Evolutionary conservation across 163 green algal species (phyloP), one percentile per base, ranked within the genome.

Genomic region (Scenedesmus sp.): DNA sequence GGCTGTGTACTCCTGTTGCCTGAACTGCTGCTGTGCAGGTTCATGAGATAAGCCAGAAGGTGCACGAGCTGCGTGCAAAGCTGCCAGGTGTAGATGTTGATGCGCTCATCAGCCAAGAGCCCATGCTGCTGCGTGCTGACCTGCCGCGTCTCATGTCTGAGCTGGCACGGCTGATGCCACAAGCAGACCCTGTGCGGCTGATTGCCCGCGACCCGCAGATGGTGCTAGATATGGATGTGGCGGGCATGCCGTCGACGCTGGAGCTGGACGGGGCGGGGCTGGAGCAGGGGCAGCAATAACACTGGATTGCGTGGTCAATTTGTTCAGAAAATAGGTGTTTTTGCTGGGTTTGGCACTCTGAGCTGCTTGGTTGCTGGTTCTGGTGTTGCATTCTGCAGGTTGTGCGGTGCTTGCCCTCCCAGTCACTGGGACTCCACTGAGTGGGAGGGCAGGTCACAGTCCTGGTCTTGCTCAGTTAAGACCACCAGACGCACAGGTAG

Each of bases 1-100:
- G n/a, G 20, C 22, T 70, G 56, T 5, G 22, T 6, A 10, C 6
- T 10, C 33, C 30, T n/a, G 70, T 12, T 42, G n/a, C 0, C 24
- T 42, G 22, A 16, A n/a, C 13, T 15, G 33, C 35, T 51, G 33
- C 72, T 43, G 43, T 85, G 73, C 76, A 91, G 86, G 73, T 91
- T 3, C 35, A 35, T 42, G 42, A 91, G 53, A 26, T 91, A 20
- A 12, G 44, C 16, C 42, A 49, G 0, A 87, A 87, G n/a, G 87
- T 91, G 73, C 49, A 61, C 3, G 87, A 91, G 53, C 43, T 91
- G 42, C 78, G 87, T 2, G 46, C 37, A 7, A 61, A 37, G 42
- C 73, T 91, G 68, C 87, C 53, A 37, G 87, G 87, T 3, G 87
- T 91, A 1, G 87, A 91, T 43, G 87, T 91, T 7, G 78, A 91